A percentile compares a stretch with the other conserved stretches of the same genome.
phyloP scores from a whole-genome alignment of 2,329 filamentous ascomycete genomes.

The Penicillium sp. region DNA sequence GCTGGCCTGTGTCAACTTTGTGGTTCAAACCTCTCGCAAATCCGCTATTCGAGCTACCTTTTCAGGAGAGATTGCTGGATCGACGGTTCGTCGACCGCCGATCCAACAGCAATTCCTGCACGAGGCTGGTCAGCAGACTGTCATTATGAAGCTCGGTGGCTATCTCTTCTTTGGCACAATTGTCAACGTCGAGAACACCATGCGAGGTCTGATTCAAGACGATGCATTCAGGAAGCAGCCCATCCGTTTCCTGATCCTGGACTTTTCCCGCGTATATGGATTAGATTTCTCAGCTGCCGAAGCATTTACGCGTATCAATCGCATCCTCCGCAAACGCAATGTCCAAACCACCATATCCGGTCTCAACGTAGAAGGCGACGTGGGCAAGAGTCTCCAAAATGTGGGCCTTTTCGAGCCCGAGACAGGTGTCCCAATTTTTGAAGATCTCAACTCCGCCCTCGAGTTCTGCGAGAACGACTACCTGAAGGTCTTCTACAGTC shows the following conservation, averaged over 20 bases:
- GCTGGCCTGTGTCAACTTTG: slow-evolving; percentile 85
- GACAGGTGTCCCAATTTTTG: slow-evolving; percentile 75
- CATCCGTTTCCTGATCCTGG: slow-evolving; percentile 86
- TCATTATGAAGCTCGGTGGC: slow-evolving; percentile 86
- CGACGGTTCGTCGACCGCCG: slow-evolving; percentile 87
- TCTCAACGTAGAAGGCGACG: slow-evolving; percentile 70
- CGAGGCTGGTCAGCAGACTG: slow-evolving; percentile 82
- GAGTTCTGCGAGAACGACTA: slow-evolving; percentile 95
- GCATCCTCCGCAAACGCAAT: slow-evolving; percentile 73
- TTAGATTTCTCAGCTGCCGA: slow-evolving; percentile 96
- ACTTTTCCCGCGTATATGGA: slow-evolving; percentile 85
- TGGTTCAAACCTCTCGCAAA: slow-evolving; percentile 86
- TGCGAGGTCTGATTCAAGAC: slow-evolving; percentile 78
- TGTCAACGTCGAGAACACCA: slow-evolving; percentile 87
- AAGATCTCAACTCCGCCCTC: slow-evolving; percentile 86
- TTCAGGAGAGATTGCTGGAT: slow-evolving; percentile 82
- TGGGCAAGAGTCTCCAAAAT: slow-evolving; percentile 76
- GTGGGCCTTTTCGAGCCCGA: slow-evolving; percentile 78
- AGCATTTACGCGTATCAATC: slow-evolving; percentile 88
- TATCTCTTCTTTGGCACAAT: slow-evolving; percentile 99
- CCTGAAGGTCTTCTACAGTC: slow-evolving; percentile 74
- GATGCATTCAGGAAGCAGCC: slow-evolving; percentile 74
- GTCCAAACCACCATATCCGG: slow-evolving; percentile 83
- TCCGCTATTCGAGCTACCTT: slow-evolving; percentile 90
- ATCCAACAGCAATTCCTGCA: slow-evolving; percentile 84